These are phyloP conservation scores for Fusarium lateritium DNA, from an alignment of 2,329 filamentous ascomycete species.

Conservation along the genomic window DNA sequence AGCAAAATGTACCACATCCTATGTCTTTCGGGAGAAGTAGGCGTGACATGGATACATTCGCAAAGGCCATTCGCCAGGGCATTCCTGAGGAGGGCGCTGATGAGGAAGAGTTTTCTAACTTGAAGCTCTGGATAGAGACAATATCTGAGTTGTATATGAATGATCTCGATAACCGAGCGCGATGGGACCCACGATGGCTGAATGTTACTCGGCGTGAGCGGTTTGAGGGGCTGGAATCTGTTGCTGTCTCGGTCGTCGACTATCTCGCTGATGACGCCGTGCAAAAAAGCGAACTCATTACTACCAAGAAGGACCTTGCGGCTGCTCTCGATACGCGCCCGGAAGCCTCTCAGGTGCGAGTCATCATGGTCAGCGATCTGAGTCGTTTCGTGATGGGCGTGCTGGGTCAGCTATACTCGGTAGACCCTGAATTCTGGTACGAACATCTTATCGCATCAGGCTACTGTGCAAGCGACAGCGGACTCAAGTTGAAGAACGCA, in stretches of 20 bases:
- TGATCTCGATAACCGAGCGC: constrained; percentile 34
- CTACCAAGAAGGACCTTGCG: constrained; percentile 20
- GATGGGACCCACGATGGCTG: constrained; percentile 26
- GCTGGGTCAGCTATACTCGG: constrained; percentile 46
- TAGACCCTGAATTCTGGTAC: constrained; percentile 52
- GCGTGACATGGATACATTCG: constrained; percentile 37
- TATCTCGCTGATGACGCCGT: constrained; percentile 5
- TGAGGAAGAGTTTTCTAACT: constrained; percentile 44
- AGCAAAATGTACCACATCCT: constrained; percentile 7
- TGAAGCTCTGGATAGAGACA: constrained; percentile 50
- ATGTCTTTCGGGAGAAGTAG: constrained; percentile 30
- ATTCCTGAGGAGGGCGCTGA: constrained; percentile 5
- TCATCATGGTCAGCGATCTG: constrained; percentile 49
- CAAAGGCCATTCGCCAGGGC: neutral
- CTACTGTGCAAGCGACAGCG: constrained; percentile 48
- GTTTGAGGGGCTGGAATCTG: constrained; percentile 25
- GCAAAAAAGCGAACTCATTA: constrained; percentile 7
- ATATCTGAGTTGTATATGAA: constrained; percentile 52
- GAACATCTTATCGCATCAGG: constrained; percentile 50
- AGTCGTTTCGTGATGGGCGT: constrained; percentile 52
- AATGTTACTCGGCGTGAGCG: constrained; percentile 24
- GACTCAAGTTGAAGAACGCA: constrained; percentile 49
- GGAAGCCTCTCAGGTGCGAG: constrained; percentile 32
- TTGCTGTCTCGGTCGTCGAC: constrained; percentile 13
- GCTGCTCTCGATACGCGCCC: constrained; percentile 8